These are phyloP conservation scores for Sporothrix inflata DNA, from an alignment of 2,329 filamentous ascomycete genomes.

Conservation along the genomic window DNA sequence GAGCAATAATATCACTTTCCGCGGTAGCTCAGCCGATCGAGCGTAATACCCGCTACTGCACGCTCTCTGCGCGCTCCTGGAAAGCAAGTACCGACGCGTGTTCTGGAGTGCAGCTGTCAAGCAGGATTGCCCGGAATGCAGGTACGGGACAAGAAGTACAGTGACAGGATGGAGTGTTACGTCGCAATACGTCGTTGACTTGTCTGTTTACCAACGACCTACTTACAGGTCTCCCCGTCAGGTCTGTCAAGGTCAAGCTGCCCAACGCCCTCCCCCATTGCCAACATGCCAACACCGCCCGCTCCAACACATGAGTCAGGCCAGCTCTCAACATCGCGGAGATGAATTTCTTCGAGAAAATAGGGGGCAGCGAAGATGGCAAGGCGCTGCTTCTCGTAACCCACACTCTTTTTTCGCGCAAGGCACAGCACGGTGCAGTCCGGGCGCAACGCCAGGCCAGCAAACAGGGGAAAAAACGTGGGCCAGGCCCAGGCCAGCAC, in stretches of 20 bases:
- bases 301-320: neutral
- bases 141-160: neutral
- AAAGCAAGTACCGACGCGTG: conserved; percentile 16
- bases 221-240: neutral
- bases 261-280: neutral
- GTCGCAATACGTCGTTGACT: conserved; percentile 3
- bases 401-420: neutral
- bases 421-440: neutral
- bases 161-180: neutral
- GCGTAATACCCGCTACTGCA: conserved; percentile 21
- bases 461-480: neutral
- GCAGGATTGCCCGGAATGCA: conserved; percentile 6
- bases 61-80: conserved; percentile 22
- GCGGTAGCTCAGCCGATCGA: conserved; percentile 21
- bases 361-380: neutral
- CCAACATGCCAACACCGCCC: neutral
- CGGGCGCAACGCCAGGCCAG: neutral
- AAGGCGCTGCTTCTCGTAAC: neutral
- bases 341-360: neutral
- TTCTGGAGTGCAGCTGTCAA: conserved; percentile 14
- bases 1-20: conserved; percentile 11
- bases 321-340: neutral
- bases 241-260: neutral
- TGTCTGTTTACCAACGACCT: neutral
- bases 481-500: neutral